Percentiles rank a stretch among this genome's conserved stretches.
Evolutionary conservation across 1,284 basidiomycete genomes (phyloP).

Genomic region (Laetiporus sulphureus): DNA sequence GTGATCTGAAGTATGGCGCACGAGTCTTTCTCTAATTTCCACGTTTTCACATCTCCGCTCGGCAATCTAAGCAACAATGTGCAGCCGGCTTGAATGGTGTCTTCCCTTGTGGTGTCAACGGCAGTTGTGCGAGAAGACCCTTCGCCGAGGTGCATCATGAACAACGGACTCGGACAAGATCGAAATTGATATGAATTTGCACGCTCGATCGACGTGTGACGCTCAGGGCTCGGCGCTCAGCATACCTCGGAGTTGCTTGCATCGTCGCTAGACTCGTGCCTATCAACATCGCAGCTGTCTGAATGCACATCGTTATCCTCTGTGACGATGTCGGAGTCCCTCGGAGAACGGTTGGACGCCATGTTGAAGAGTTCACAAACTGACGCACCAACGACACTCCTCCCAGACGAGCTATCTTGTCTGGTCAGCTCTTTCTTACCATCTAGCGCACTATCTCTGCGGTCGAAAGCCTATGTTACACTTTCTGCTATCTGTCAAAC

Average conservation of each 20-base stretch:
- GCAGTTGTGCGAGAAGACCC: constrained; percentile 14
- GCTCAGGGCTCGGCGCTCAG: too few species aligned
- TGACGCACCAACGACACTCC: constrained; percentile 27
- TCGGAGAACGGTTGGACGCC: constrained; percentile 21
- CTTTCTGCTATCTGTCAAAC: constrained; percentile 62
- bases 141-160: constrained; percentile 25
- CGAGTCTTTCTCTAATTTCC: constrained; percentile 63
- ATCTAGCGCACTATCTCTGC: constrained; percentile 29
- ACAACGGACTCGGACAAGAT: too few species aligned
- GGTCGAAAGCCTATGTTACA: constrained; percentile 61
- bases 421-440: constrained; percentile 53
- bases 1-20: constrained; percentile 29
- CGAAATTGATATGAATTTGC: too few species aligned
- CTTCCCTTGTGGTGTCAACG: constrained; percentile 7
- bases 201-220: too few species aligned
- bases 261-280: too few species aligned
- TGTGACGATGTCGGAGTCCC: constrained; percentile 8
- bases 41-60: constrained; percentile 59
- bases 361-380: constrained; percentile 31
- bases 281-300: too few species aligned
- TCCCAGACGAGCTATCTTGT: constrained; percentile 49
- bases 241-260: too few species aligned
- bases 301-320: too few species aligned
- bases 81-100: constrained; percentile 51
- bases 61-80: constrained; percentile 63